These are phyloP conservation scores for Fusarium liriodendri DNA, from an alignment of 2,329 filamentous ascomycete species.

Conservation along the genomic window DNA sequence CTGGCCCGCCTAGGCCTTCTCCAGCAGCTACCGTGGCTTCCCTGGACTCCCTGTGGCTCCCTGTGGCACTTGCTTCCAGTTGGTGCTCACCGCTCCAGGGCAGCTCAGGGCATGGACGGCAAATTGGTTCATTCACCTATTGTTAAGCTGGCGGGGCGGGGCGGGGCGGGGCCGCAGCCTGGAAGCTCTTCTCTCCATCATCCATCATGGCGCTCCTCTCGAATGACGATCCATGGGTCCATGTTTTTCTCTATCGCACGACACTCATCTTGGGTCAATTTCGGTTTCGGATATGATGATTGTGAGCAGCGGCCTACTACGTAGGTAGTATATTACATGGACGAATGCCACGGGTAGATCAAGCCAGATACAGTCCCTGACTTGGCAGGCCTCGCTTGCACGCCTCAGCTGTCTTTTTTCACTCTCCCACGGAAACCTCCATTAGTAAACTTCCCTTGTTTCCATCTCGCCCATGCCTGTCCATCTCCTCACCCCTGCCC, in stretches of 20 bases:
- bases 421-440: neutral
- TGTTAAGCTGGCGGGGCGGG: constrained; percentile 3
- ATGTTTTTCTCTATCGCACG: constrained; percentile 39
- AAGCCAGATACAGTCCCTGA: neutral
- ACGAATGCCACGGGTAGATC: neutral
- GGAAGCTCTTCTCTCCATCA: neutral
- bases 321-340: neutral
- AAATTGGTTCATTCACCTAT: neutral
- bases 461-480: constrained; percentile 3
- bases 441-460: constrained; percentile 13
- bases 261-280: constrained; percentile 31
- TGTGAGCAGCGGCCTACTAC: neutral
- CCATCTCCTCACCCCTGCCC: constrained; percentile 24
- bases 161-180: constrained; percentile 1
- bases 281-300: neutral
- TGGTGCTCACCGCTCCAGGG: constrained; percentile 36
- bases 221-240: constrained; percentile 40
- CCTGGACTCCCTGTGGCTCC: constrained; percentile 23
- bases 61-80: constrained; percentile 3
- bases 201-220: constrained; percentile 18
- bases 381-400: neutral
- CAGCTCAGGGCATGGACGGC: constrained; percentile 7
- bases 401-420: constrained; percentile 5
- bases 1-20: constrained; percentile 3
- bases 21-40: constrained; percentile 20